Conservation (phyloP, 208 protist genomes). For the Leishmania arabica region DNA sequence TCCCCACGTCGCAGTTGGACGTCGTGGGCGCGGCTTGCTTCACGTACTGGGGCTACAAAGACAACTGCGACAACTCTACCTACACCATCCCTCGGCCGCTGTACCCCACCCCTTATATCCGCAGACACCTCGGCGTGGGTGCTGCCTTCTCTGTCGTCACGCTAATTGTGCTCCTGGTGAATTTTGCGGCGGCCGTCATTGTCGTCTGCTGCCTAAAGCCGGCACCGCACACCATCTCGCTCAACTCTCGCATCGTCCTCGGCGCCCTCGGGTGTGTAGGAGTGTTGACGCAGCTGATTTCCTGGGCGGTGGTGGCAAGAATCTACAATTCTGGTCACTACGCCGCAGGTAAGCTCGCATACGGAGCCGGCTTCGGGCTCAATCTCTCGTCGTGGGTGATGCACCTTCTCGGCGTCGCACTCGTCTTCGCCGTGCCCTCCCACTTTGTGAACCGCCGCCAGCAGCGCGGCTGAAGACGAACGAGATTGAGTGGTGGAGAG, state of each 20-base stretch:
- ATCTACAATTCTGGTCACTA: constrained; percentile 42
- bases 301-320: constrained; percentile 51
- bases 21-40: constrained; percentile 41
- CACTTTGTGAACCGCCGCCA: constrained; percentile 7
- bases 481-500: too few relatives aligned
- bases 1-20: constrained; percentile 62
- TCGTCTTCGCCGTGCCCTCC: constrained; percentile 22
- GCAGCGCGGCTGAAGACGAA: neutral
- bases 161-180: constrained; percentile 41
- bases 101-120: constrained; percentile 32
- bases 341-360: constrained; percentile 17
- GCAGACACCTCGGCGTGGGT: constrained; percentile 44
- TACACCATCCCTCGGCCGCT: constrained; percentile 47
- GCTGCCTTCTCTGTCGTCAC: constrained; percentile 68
- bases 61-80: constrained; percentile 48
- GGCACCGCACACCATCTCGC: constrained; percentile 26
- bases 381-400: constrained; percentile 57
- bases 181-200: constrained; percentile 26
- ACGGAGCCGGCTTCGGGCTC: constrained; percentile 71
- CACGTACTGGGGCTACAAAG: constrained; percentile 83
- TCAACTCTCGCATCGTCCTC: constrained; percentile 30
- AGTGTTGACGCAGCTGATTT: constrained; percentile 46
- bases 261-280: constrained; percentile 27
- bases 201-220: constrained; percentile 35
- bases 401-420: constrained; percentile 29